Base-by-base conservation (phyloP, 2,329 filamentous ascomycete genomes). In the Aspergillus fumigatus region DNA sequence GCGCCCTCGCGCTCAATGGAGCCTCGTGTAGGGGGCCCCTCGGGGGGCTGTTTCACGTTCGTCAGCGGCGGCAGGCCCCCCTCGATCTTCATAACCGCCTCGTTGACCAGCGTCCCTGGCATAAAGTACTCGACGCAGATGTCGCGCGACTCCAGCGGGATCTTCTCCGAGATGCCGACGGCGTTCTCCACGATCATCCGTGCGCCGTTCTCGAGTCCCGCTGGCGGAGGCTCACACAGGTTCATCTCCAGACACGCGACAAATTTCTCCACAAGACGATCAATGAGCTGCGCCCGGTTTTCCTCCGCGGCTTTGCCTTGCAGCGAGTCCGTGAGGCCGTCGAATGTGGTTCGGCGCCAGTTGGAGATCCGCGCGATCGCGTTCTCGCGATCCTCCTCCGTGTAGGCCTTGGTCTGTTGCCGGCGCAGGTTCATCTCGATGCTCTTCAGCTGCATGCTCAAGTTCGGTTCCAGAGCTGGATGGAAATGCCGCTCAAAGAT, bases 401-500 rank as follows among this genome's bases (percentile, higher is more conserved):
- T 92, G 65, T 82, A 86, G 62, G 89, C 80, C 14, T 86, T 84
- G 58, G 89, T 87, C 50, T 89, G 87, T 65, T 88, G 89, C 53
- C 83, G 83, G 52, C 94, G 87, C 59, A 99, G 92, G 70, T 92
- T 95, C 63, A 87, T 84, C 77, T 97, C 93, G 60, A 97, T 90
- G 49, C 81, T 80, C 77, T 97, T 97, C 53, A 99, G 79, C 61
- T 90, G 86, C 11, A 82, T 79, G 64, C 91, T 96, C 25, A 97
- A 79, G 9, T 81, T 80, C 0, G 84, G 80, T 52, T 97, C 91
- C 11, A 99, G 81, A 9, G 88, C 88, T 0, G 94, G 94, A 69
- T 99, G 94, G 77, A 99, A 97, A 74, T 89, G 92, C 53, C 88
- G 87, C 71, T 95, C 87, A 71, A 97, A 96, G 47, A 97, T 84